A percentile compares a stretch with the other conserved stretches of the same genome.
Evolutionary conservation across 2,329 filamentous ascomycete species (phyloP).

Genomic region (Sporothrix brunneoviolacea): DNA sequence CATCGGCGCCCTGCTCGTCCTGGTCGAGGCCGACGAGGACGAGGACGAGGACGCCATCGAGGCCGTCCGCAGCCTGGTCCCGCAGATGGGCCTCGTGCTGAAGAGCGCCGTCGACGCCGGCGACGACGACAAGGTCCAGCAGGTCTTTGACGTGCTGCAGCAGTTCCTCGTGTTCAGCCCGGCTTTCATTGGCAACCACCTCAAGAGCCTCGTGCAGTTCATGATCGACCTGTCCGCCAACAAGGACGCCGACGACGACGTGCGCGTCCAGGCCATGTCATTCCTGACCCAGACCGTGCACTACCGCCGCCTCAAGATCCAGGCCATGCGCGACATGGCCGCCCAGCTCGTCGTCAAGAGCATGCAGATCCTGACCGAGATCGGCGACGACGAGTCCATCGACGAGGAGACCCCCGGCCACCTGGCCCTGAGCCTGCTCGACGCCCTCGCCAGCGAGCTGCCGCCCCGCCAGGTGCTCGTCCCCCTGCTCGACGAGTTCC

Average conservation of each 20-base stretch:
- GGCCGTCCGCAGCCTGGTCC: slow-evolving; percentile 73
- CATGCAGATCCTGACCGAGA: slow-evolving; percentile 83
- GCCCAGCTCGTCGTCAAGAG: slow-evolving; percentile 81
- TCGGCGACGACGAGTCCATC: slow-evolving; percentile 71
- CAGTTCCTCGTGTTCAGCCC: slow-evolving; percentile 87
- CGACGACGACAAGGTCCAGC: slow-evolving; percentile 82
- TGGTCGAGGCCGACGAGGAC: slow-evolving; percentile 85
- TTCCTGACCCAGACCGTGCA: slow-evolving; percentile 90
- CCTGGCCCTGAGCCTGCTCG: slow-evolving; percentile 78
- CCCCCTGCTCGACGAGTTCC: slow-evolving; percentile 79
- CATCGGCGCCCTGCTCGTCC: slow-evolving; percentile 78
- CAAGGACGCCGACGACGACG: slow-evolving; percentile 72
- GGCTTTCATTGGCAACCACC: slow-evolving; percentile 73
- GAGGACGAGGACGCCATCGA: slow-evolving; percentile 67
- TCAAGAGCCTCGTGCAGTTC: slow-evolving; percentile 84
- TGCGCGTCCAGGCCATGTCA: slow-evolving; percentile 80
- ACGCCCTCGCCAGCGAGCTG: slow-evolving; percentile 79
- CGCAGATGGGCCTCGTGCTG: slow-evolving; percentile 81
- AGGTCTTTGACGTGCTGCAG: slow-evolving; percentile 95
- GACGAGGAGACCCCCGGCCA: slow-evolving; percentile 82
- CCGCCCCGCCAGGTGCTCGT: slow-evolving; percentile 93
- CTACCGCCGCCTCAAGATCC: slow-evolving; percentile 92
- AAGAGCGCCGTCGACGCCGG: slow-evolving; percentile 73
- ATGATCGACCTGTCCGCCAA: slow-evolving; percentile 84
- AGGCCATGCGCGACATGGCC: slow-evolving; percentile 76